Evolutionary conservation across 176 grass and related monocot genomes (phyloP), one percentile per base, ranked within the genome.

Genomic region (sorghum (Sorghum bicolor)): DNA sequence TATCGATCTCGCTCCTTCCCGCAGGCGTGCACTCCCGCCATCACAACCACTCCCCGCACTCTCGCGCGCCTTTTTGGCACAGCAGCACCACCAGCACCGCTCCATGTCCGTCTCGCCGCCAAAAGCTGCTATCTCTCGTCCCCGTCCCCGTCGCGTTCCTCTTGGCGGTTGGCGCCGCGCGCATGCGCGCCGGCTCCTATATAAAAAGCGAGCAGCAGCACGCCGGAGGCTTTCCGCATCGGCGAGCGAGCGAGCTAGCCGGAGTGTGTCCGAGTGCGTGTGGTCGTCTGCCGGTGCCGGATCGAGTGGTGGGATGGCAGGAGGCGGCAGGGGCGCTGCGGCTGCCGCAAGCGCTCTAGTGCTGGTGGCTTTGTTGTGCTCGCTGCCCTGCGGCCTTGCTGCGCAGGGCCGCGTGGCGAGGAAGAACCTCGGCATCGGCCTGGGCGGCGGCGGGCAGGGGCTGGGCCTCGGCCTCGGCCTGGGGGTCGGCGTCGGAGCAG

Each of bases 381-480:
- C 50, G 43, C 1, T 43, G 12, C 0, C 68, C 8, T 3, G 78
- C 4, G 64, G 32, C 1, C 15, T n/a, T 19, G 85, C 26, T n/a
- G 87, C 66, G 0, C 77, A 86, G 64, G 79, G 83, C 74, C 88
- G 90, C 6, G 85, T 80, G 9, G 83, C 70, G 24, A 76, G 92
- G 80, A 94, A 89, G 78, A 63, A 44, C 41, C 92, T 94, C 34
- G 80, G 84, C 31, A 20, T 91, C 2, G 77, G 50, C 33, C 33
- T 77, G 41, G 72, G 83, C 22, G 57, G 66, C 16, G 16, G 34
- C 16, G 63, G 84, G 12, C 70, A 69, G 2, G 8, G 86, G 78
- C 1, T 7, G 0, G 92, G 89, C 19, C 70, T 92, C 0, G 80
- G 91, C 0, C 65, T 94, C 0, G 87, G 91, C 0, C 41, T 84